phyloP scores from a whole-genome alignment of 2,329 filamentous ascomycete species.

The Sporothrix pseudoabietina region DNA sequence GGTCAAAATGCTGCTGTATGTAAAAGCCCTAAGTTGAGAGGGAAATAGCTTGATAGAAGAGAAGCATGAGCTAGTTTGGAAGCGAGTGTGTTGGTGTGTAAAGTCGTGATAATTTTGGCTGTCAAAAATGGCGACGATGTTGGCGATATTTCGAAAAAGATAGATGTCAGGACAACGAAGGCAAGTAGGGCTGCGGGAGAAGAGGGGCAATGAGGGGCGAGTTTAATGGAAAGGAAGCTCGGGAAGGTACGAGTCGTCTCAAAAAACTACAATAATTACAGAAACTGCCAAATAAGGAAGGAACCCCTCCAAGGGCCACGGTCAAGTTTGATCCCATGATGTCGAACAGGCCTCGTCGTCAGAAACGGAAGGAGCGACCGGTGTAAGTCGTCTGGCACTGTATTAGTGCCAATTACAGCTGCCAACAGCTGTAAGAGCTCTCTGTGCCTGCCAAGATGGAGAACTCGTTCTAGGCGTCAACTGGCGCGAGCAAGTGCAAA shows the following conservation, averaged over 20 bases:
- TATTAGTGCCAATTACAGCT: background rate
- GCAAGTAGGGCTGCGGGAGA: background rate
- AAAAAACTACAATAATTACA: background rate
- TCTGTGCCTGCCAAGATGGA: slow-evolving; percentile 4
- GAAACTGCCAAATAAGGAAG: background rate
- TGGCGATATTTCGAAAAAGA: background rate
- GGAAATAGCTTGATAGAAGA: background rate
- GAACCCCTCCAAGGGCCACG: background rate
- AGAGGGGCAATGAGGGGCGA: background rate
- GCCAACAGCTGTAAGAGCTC: slow-evolving; percentile 2
- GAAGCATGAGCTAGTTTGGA: background rate
- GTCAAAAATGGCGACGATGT: background rate
- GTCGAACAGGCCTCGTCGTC: background rate
- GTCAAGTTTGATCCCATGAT: background rate
- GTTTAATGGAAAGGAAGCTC: background rate
- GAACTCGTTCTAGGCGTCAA: background rate
- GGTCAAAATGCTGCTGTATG: background rate
- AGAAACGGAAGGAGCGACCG: slow-evolving; percentile 16
- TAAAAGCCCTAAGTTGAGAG: background rate
- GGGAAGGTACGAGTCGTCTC: background rate
- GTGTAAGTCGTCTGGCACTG: background rate
- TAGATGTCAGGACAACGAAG: background rate
- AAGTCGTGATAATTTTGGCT: too few species aligned
- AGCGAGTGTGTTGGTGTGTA: background rate
- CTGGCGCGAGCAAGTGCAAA: background rate